Evolutionary conservation across 352 stramenopile species (phyloP).

Genomic region (Pythium sukuiense): DNA sequence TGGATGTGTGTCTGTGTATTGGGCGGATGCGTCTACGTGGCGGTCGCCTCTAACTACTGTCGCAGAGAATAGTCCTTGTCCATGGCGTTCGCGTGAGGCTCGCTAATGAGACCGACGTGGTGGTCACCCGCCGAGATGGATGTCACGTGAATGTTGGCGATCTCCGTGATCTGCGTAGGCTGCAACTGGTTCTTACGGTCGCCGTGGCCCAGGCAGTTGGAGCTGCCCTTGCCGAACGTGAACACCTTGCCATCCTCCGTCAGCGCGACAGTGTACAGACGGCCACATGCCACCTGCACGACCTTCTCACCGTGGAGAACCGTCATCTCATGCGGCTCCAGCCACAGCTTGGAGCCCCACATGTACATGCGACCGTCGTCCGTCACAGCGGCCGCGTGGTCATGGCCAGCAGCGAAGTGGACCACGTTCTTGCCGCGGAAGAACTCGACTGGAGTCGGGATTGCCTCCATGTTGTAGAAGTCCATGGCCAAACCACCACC

Average conservation of each 20-base stretch:
- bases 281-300: constrained; percentile 81
- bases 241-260: constrained; percentile 76
- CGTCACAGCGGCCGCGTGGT: constrained; percentile 88
- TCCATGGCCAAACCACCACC: constrained; percentile 90
- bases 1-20: constrained; percentile 6
- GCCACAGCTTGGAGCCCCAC: constrained; percentile 90
- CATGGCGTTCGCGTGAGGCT: constrained; percentile 61
- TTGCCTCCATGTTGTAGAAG: constrained; percentile 93
- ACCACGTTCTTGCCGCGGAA: constrained; percentile 67
- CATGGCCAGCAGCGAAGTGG: constrained; percentile 92
- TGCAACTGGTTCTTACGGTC: constrained; percentile 90
- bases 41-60: constrained; percentile 30
- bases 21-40: not conserved
- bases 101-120: constrained; percentile 84
- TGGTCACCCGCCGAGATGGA: constrained; percentile 85
- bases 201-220: constrained; percentile 87
- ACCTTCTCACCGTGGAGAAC: constrained; percentile 70
- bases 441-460: constrained; percentile 83
- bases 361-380: constrained; percentile 77
- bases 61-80: constrained; percentile 86
- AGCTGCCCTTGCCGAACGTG: constrained; percentile 87
- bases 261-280: constrained; percentile 81
- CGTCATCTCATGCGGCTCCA: constrained; percentile 92
- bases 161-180: constrained; percentile 69
- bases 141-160: constrained; percentile 60